Conservation (phyloP, 129 eudicot genomes). For the Flaveria brownii region DNA sequence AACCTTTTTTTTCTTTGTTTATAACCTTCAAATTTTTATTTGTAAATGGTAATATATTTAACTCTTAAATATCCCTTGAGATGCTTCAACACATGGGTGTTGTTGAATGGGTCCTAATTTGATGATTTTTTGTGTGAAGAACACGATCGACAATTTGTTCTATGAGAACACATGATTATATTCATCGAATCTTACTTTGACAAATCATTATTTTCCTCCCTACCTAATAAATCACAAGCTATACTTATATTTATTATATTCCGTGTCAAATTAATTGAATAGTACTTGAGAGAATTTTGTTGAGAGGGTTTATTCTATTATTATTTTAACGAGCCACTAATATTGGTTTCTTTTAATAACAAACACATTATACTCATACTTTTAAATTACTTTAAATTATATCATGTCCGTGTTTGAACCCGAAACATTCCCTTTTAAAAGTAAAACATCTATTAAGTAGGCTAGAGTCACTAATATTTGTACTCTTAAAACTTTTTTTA, state of each 20-base stretch:
- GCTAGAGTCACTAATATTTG: too few relatives aligned
- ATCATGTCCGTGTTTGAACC: too few relatives aligned
- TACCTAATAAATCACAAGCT: conserved; percentile 13
- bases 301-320: too few relatives aligned
- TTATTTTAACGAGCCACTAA: too few relatives aligned
- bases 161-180: conserved; percentile 19
- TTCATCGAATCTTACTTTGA: conserved; percentile 28
- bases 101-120: conserved; percentile 1
- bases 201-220: conserved; percentile 15
- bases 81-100: not conserved
- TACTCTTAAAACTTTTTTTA: too few relatives aligned
- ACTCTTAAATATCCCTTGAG: not conserved
- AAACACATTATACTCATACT: too few relatives aligned
- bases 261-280: not conserved
- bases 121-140: not conserved
- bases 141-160: not conserved
- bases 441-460: too few relatives aligned
- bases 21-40: not conserved
- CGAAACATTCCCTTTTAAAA: fast-evolving
- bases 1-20: not conserved
- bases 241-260: not conserved
- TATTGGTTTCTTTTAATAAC: too few relatives aligned
- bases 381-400: too few relatives aligned
- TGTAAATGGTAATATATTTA: not conserved
- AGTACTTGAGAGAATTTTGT: too few relatives aligned